Evolutionary conservation across 768 basidiomycete species (phyloP).

Genomic region (Macrolepiota albuminosa): DNA sequence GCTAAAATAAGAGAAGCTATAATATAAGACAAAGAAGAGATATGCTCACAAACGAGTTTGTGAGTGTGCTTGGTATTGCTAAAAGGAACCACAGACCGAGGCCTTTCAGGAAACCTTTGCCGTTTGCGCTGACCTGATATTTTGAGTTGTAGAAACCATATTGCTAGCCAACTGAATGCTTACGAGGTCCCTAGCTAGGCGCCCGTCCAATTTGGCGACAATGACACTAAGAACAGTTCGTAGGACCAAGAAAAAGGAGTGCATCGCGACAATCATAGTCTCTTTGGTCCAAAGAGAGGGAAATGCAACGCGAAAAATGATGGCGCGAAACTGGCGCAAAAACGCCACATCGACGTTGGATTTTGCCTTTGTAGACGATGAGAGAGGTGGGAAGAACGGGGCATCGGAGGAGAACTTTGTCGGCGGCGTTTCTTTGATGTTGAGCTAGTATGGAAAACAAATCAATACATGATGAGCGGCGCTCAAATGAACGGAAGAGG

Average conservation of each 20-base stretch:
- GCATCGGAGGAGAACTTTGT: constrained; percentile 49
- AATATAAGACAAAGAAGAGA: background rate
- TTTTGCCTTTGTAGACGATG: constrained; percentile 37
- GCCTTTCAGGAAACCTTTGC: constrained; percentile 75
- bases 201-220: constrained; percentile 85
- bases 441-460: constrained; percentile 26
- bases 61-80: constrained; percentile 91
- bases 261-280: constrained; percentile 63
- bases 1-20: too few relatives aligned
- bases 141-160: background rate
- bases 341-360: constrained; percentile 69
- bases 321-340: constrained; percentile 66
- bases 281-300: constrained; percentile 66
- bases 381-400: constrained; percentile 56
- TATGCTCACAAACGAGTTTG: constrained; percentile 79
- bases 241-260: constrained; percentile 82
- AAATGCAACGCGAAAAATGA: constrained; percentile 67
- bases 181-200: constrained; percentile 84
- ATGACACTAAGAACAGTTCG: constrained; percentile 84
- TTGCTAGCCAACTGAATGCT: constrained; percentile 8
- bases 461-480: background rate
- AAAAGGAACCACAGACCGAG: constrained; percentile 86
- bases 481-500: background rate
- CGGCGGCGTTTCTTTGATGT: constrained; percentile 42
- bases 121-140: constrained; percentile 70